phyloP scores from a whole-genome alignment of 2,329 filamentous ascomycete species.

The Botrytis squamosa region DNA sequence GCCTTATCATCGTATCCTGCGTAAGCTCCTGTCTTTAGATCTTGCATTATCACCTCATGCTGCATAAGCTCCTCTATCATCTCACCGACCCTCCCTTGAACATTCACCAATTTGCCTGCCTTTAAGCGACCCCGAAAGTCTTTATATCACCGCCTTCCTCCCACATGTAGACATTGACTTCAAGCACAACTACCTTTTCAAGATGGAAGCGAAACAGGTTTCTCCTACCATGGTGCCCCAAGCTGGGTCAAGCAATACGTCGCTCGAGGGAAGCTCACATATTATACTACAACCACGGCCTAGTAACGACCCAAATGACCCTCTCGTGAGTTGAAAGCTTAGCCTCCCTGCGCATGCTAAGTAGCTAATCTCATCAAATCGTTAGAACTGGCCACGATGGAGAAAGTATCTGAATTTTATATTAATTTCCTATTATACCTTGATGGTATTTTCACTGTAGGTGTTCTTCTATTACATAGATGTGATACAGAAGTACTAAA shows the following conservation, averaged over 20 bases:
- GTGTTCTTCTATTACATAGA: neutral
- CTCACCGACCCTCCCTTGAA: neutral
- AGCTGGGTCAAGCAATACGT: neutral
- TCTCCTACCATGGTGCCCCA: neutral
- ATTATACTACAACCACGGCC: neutral
- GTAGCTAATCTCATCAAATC: neutral
- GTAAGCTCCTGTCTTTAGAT: neutral
- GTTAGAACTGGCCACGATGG: neutral
- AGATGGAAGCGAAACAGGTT: neutral
- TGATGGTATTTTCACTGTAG: neutral
- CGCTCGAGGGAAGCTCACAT: neutral
- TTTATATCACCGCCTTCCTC: neutral
- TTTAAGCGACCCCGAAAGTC: neutral
- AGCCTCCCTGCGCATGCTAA: accelerated
- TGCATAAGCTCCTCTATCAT: neutral
- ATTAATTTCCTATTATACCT: neutral
- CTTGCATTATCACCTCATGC: neutral
- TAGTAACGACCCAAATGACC: neutral
- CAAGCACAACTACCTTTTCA: neutral
- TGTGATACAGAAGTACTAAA: neutral
- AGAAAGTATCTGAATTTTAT: neutral
- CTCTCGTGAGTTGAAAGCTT: neutral
- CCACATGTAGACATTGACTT: neutral
- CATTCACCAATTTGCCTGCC: neutral
- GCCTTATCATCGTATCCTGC: neutral